Conservation (phyloP, 2,329 filamentous ascomycete genomes). For the Metarhizium robertsii region DNA sequence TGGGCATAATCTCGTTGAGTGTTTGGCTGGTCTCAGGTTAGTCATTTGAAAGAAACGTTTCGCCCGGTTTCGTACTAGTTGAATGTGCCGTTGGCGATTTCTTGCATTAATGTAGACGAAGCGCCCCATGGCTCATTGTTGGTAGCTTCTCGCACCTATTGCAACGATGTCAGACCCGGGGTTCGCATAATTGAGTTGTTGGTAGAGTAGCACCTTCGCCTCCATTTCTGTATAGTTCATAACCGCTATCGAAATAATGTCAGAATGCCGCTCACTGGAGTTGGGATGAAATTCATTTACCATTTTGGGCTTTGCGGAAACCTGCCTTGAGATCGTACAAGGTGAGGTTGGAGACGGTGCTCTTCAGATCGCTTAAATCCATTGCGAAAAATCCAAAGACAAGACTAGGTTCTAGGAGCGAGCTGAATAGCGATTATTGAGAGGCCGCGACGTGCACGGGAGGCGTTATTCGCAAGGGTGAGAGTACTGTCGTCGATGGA, state of each 20-base stretch:
- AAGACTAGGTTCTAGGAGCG: not conserved
- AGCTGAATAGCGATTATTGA: not conserved
- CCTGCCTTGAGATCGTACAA: slow-evolving; percentile 94
- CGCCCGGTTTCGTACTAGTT: slow-evolving; percentile 65
- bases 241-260: slow-evolving; percentile 54
- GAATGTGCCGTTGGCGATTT: slow-evolving; percentile 95
- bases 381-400: slow-evolving; percentile 38
- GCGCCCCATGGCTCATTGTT: slow-evolving; percentile 98
- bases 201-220: slow-evolving; percentile 40
- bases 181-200: slow-evolving; percentile 3
- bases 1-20: slow-evolving; percentile 98
- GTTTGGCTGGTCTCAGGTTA: slow-evolving; percentile 57
- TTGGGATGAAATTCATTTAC: slow-evolving; percentile 34
- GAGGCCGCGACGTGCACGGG: not conserved
- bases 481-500: not conserved
- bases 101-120: slow-evolving; percentile 80
- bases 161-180: slow-evolving; percentile 6
- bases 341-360: slow-evolving; percentile 82
- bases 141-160: slow-evolving; percentile 86
- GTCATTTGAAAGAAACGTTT: slow-evolving; percentile 11
- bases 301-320: slow-evolving; percentile 94
- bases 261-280: not conserved
- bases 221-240: slow-evolving; percentile 99
- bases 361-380: slow-evolving; percentile 80
- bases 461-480: not conserved